Conservation (phyloP, 2,329 filamentous ascomycete species). For the Colletotrichum sp. region DNA sequence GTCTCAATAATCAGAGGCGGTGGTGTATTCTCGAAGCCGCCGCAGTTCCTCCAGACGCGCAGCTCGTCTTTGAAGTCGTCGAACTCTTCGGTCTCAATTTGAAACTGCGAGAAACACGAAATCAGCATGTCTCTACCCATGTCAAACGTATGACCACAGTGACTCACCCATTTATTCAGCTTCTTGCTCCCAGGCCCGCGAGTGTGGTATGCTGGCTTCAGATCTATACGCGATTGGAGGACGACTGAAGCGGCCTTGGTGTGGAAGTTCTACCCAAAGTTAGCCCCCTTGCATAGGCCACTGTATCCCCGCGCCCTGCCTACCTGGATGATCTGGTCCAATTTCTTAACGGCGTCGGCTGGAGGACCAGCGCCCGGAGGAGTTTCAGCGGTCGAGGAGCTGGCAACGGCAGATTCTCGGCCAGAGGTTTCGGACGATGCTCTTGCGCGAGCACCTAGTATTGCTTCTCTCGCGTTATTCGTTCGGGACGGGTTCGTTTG, state of each 20-base stretch:
- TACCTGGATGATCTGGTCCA: constrained; percentile 94
- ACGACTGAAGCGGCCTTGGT: constrained; percentile 86
- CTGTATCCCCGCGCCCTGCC: constrained; percentile 1
- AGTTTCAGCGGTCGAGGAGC: constrained; percentile 55
- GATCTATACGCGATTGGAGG: constrained; percentile 77
- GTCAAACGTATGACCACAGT: not conserved
- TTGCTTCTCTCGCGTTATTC: constrained; percentile 75
- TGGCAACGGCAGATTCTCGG: constrained; percentile 38
- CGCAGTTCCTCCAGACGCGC: constrained; percentile 79
- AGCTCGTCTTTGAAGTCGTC: constrained; percentile 86
- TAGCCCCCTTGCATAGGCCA: not conserved
- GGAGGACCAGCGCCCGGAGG: constrained; percentile 54
- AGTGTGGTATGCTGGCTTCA: constrained; percentile 62
- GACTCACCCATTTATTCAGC: constrained; percentile 85
- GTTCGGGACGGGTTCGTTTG: constrained; percentile 75
- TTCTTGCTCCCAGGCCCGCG: constrained; percentile 52
- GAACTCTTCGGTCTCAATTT: constrained; percentile 91
- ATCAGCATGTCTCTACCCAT: not conserved
- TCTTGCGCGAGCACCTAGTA: constrained; percentile 43
- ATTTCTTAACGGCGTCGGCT: constrained; percentile 74
- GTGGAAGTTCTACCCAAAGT: constrained; percentile 78
- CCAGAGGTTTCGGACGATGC: constrained; percentile 47
- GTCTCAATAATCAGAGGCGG: constrained; percentile 89
- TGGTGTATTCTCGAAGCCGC: constrained; percentile 73
- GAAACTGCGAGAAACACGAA: constrained; percentile 68